These are phyloP conservation scores for Paraphaeosphaeria minitans DNA, from an alignment of 2,329 filamentous ascomycete species.

Conservation along the genomic window DNA sequence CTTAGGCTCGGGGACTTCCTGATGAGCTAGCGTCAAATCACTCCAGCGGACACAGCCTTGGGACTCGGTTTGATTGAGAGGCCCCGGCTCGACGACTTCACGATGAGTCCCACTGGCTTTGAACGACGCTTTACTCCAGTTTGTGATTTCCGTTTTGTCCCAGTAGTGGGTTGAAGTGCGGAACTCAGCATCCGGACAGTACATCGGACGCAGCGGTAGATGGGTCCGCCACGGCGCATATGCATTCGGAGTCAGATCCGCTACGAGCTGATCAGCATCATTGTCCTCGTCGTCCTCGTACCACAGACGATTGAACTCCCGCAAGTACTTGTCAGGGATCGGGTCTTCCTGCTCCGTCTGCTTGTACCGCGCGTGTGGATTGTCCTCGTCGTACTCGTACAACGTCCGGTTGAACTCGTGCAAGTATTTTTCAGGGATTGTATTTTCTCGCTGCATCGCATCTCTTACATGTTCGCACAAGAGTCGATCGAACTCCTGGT, in stretches of 20 bases:
- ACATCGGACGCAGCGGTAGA: background rate
- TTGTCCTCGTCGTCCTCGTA: conserved; percentile 18
- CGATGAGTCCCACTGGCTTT: background rate
- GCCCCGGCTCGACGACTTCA: too few species aligned
- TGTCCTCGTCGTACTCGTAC: conserved; percentile 18
- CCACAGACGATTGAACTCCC: conserved; percentile 24
- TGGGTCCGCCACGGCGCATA: conserved; percentile 12
- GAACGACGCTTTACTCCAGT: background rate
- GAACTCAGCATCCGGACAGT: background rate
- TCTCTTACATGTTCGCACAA: too few species aligned
- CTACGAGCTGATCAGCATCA: conserved; percentile 14
- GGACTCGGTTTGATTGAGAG: background rate
- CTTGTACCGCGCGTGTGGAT: too few species aligned
- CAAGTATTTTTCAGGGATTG: conserved; percentile 20
- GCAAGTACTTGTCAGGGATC: conserved; percentile 20
- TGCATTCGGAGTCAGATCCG: conserved; percentile 7
- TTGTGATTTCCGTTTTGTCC: background rate
- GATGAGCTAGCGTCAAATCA: background rate
- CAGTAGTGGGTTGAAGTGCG: background rate
- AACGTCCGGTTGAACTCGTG: conserved; percentile 23
- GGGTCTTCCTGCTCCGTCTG: background rate
- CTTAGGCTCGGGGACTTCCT: background rate
- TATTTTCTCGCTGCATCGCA: background rate
- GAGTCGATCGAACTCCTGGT: conserved; percentile 21
- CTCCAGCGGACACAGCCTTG: background rate